Base-by-base conservation (phyloP, 2,329 filamentous ascomycete species). In the Emergomyces africanus region DNA sequence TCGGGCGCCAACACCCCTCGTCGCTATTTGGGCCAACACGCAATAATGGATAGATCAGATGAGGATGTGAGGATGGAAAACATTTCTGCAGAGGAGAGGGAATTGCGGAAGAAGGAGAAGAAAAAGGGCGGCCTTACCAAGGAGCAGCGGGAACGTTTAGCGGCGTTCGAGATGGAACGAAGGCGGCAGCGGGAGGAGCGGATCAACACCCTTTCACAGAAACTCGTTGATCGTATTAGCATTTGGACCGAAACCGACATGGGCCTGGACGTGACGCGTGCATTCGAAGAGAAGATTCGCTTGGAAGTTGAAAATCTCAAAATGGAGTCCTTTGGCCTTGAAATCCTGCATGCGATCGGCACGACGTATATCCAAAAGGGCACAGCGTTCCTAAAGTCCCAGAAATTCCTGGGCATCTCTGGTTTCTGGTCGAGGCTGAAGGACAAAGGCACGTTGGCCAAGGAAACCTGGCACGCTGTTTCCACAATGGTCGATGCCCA, bases 171-270 rank as follows among this genome's bases (percentile, higher is more conserved):
- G 71, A 81, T 84, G 64, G 92, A 99, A 78, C 86, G 94, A 25
- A 84, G 86, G 61, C 83, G 81, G 65, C 84, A 95, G 63, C 88
- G 94, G 49, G 85, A 96, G 70, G 90, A 99, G 74, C 89, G 94
- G 62, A 89, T 99, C 30, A 84, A 90, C 61, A 94, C 84, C 6
- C 81, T 99, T 18, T 80, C 85, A 14, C 84, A 85, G 71, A 97
- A 97, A 77, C 82, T 99, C 28, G 77, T 94, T 61, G 90, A 96
- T 72, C 87, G 91, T 60, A 83, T 97, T 69, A 91, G 87, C 64
- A 85, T 97, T 48, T 97, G 91, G 92, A 96, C 94, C 5, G 94
- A 99, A 78, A 96, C 92, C 3, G 94, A 97, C 76, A 95, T 94
- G 77, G 83, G 87, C 51, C 62, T 75, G 15, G 90, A 95, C 66